Evolutionary conservation across 2,329 filamentous ascomycete genomes (phyloP), one percentile per base, ranked within the genome.

Genomic region (Alternaria alternata): DNA sequence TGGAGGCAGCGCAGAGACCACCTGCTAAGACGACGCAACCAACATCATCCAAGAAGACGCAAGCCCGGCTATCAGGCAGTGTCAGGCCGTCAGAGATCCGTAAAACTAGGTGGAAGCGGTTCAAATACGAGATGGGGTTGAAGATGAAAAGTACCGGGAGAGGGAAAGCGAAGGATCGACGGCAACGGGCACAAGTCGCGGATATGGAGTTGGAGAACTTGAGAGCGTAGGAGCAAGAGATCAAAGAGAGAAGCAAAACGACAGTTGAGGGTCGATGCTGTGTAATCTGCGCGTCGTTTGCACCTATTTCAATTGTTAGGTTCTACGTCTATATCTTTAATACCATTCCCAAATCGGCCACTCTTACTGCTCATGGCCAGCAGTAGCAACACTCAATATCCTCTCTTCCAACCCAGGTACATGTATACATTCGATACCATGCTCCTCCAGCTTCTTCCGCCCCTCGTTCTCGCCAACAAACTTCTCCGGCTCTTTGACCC

Each of bases 391-490:
- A 44, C 84, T 81, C 51, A 97, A 75, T 67, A 98, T 98, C 57
- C 94, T 89, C 34, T 87, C 83, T 74, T 97, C 92, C 54, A 97
- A 75, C 0, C 93, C 94, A 18, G 82, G 69, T 4, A 97, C 86
- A 75, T 91, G 87, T 42, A 91, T 80, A 64, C 94, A 92, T 44
- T 87, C 79, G 52, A 99, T 86, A 0, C 93, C 93, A 5, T 88
- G 89, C 46, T 87, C 86, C 68, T 89, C 85, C 57, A 99, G 81
- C 75, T 87, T 89, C 68, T 79, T 81, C 69, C 89, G 88, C 7
- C 93, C 93, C 59, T 89, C 86, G 66, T 96, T 98, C 61, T 91
- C 85, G 6, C 88, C 88, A 18, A 98, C 92, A 79, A 98, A 99
- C 32, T 88, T 97, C 70, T 91, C 91, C 0, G 95, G 95, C 80